A percentile compares a stretch with the other conserved stretches of the same genome.
phyloP scores from a whole-genome alignment of 495 filamentous ascomycete genomes.

The Tuber indicum region DNA sequence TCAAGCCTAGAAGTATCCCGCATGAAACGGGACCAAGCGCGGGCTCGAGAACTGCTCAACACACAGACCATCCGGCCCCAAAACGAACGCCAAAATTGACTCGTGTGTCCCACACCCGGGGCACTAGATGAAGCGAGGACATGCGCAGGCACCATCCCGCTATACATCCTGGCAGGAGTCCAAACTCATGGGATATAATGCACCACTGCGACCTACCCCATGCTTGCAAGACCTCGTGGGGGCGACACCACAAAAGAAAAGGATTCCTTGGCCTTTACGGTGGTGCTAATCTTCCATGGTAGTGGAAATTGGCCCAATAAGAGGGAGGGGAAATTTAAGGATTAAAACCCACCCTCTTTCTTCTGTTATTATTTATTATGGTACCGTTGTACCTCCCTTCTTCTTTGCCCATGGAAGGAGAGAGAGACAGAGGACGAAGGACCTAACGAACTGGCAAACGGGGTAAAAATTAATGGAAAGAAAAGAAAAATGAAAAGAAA shows the following conservation, averaged over 20 bases:
- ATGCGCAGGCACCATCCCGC: conserved; percentile 38
- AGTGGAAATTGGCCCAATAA: conserved; percentile 35
- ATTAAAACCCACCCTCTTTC: conserved; percentile 14
- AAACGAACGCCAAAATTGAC: conserved; percentile 37
- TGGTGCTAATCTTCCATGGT: conserved; percentile 21
- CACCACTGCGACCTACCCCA: conserved; percentile 22
- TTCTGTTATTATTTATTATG: conserved; percentile 25
- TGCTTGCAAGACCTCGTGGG: conserved; percentile 22
- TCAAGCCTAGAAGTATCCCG: conserved; percentile 10
- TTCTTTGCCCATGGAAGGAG: neutral
- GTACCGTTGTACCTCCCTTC: conserved; percentile 17
- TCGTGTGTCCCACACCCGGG: conserved; percentile 35
- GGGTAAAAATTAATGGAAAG: neutral
- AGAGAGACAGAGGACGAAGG: neutral
- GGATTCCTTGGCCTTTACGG: conserved; percentile 25
- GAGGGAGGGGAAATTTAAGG: neutral
- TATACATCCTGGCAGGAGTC: conserved; percentile 35
- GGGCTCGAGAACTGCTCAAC: neutral
- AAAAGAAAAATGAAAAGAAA: neutral
- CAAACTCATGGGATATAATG: conserved; percentile 35
- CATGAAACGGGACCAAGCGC: conserved; percentile 29
- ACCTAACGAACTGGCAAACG: neutral
- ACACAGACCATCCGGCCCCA: conserved; percentile 34
- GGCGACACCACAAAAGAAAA: conserved; percentile 17
- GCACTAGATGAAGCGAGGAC: conserved; percentile 40